phyloP scores from a whole-genome alignment of 208 protist species.

The Crithidia sp. region DNA sequence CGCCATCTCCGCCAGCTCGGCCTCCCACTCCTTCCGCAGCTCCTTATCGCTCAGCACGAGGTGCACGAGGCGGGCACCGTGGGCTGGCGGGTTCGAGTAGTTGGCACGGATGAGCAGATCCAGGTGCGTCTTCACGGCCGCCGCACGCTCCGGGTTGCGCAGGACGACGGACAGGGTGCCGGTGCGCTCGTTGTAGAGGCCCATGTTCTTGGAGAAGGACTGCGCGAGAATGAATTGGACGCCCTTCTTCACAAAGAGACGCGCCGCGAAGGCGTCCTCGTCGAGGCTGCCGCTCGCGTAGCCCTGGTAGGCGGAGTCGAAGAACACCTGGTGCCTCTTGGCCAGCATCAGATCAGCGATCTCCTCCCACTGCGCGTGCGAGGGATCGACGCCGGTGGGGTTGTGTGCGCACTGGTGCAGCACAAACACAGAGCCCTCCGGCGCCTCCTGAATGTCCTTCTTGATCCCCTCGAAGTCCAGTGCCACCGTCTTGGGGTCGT shows the following conservation, averaged over 20 bases:
- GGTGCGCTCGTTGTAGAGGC: slow-evolving; percentile 96
- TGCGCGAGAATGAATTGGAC: slow-evolving; percentile 90
- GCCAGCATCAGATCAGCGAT: slow-evolving; percentile 88
- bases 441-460: slow-evolving; percentile 67
- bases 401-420: slow-evolving; percentile 99
- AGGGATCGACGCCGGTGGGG: slow-evolving; percentile 98
- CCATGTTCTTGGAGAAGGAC: slow-evolving; percentile 99
- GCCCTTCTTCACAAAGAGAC: slow-evolving; percentile 81
- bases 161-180: slow-evolving; percentile 86
- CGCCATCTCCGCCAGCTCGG: slow-evolving; percentile 92
- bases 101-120: slow-evolving; percentile 90
- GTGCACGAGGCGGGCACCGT: slow-evolving; percentile 95
- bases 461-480: slow-evolving; percentile 92
- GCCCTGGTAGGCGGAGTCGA: slow-evolving; percentile 97
- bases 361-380: slow-evolving; percentile 93
- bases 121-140: slow-evolving; percentile 72
- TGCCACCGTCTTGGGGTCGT: slow-evolving; percentile 53
- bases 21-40: slow-evolving; percentile 91
- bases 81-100: slow-evolving; percentile 96
- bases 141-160: slow-evolving; percentile 46
- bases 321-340: slow-evolving; percentile 92
- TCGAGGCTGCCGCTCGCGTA: slow-evolving; percentile 97
- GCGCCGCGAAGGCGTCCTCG: slow-evolving; percentile 89
- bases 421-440: slow-evolving; percentile 92
- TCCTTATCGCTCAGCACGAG: slow-evolving; percentile 85